Evolutionary conservation across 805 yeast genomes (phyloP).

Genomic region (Cyberlindnera maritima): DNA sequence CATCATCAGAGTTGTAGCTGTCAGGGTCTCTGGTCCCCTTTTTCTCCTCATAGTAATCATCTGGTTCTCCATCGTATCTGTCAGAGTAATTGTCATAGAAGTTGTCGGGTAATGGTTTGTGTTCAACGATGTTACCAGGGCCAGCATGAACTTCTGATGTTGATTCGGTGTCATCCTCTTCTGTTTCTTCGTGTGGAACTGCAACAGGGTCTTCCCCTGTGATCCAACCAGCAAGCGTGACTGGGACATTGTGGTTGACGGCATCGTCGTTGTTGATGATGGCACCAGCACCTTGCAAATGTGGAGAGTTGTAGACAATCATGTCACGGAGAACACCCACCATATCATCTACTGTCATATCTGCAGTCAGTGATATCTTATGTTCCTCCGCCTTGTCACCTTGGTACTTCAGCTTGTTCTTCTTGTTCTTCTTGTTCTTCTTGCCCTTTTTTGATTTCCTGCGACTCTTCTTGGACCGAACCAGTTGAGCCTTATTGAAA

Average conservation of each 20-base stretch:
- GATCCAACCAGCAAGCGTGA: conserved; percentile 11
- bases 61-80: conserved; percentile 32
- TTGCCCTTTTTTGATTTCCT: too few relatives aligned
- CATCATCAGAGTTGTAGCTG: not conserved
- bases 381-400: conserved; percentile 10
- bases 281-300: not conserved
- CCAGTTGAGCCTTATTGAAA: conserved; percentile 1
- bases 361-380: conserved; percentile 11
- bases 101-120: conserved; percentile 1
- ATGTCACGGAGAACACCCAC: conserved; percentile 14
- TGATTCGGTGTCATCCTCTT: not conserved
- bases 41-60: conserved; percentile 11
- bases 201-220: not conserved
- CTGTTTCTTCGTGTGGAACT: not conserved
- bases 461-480: not conserved
- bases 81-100: conserved; percentile 27
- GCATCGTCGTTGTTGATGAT: not conserved
- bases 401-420: not conserved
- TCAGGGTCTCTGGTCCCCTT: not conserved
- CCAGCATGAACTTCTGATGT: conserved; percentile 9
- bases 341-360: conserved; percentile 7
- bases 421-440: conserved; percentile 5
- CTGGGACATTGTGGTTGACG: conserved; percentile 1
- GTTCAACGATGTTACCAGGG: conserved; percentile 4
- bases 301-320: conserved; percentile 14